A percentile compares a stretch with the other conserved stretches of the same genome.
These are phyloP conservation scores for Ailanthus altissimus DNA, from an alignment of 345 rosid species.

Conservation along the genomic window DNA sequence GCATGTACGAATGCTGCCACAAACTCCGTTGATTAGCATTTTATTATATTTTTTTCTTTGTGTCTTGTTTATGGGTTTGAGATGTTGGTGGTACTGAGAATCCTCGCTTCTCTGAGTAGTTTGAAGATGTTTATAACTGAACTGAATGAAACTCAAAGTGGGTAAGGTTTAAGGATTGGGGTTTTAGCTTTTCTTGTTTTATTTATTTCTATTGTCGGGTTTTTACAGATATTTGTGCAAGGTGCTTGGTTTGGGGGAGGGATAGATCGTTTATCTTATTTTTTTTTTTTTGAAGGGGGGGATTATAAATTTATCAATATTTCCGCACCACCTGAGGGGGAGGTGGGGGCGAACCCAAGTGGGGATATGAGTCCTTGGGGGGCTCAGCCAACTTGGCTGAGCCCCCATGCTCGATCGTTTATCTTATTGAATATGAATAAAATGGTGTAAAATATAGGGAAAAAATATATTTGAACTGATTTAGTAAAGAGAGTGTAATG, in stretches of 20 bases:
- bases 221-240: background rate
- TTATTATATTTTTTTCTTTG: background rate
- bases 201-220: background rate
- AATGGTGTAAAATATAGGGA: no score
- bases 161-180: slow-evolving; percentile 6
- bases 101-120: background rate
- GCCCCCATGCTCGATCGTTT: no score
- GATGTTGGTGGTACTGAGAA: background rate
- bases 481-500: no score
- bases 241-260: background rate
- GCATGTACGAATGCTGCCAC: slow-evolving; percentile 40
- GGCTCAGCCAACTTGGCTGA: no score
- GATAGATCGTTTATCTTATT: no score
- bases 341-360: no score
- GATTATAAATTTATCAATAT: no score
- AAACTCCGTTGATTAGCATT: slow-evolving; percentile 48
- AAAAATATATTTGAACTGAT: no score
- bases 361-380: no score
- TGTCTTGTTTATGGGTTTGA: background rate
- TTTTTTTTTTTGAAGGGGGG: no score
- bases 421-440: no score
- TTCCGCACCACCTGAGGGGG: no score
- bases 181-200: background rate
- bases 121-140: background rate
- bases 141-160: background rate